Evolutionary conservation across 768 basidiomycete species (phyloP), one percentile per base, ranked within the genome.

Genomic region (Serendipita sp.): DNA sequence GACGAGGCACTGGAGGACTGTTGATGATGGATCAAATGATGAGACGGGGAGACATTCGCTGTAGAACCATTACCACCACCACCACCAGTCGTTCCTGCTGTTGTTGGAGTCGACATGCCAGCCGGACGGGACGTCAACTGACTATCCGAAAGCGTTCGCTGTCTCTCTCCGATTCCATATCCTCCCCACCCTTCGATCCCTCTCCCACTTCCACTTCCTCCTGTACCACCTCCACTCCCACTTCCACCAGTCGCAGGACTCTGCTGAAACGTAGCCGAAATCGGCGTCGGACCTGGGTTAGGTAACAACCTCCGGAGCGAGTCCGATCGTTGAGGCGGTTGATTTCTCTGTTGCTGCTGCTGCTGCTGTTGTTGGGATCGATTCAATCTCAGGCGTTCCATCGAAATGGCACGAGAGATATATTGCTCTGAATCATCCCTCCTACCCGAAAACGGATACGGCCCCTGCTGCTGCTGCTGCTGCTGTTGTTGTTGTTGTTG

Each of bases 151-250:
- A 50, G 48, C n/a, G 48, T 50, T n/a, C 48, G 5, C 48, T 18
- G 18, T 50, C 48, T 50, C 29, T 50, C 48, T n/a, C 23, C 23
- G 23, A 18, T 31, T 2, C 48, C 48, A 50, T 8, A n/a, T 31
- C 40, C 48, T 33, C 18, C 48, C 31, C 48, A 31, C n/a, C 48
- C 31, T 52, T 33, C 18, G 8, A 31, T n/a, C 8, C 48, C 48
- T 52, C 18, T 33, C 16, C 18, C 31, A 6, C 8, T 33, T 2
- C 48, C 48, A 6, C 8, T 52, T 16, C 5, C 5, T 8, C 55
- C 55, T 10, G 55, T 53, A 53, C 52, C 48, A 52, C 48, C n/a
- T 33, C 48, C 48, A 52, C 48, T 52, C 48, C 48, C 48, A 52
- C 48, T 52, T 2, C 18, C n/a, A 52, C 48, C 48, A 13, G 1